Conservation (phyloP, 2,329 filamentous ascomycete species). For the Cladobotryum protrusum region DNA sequence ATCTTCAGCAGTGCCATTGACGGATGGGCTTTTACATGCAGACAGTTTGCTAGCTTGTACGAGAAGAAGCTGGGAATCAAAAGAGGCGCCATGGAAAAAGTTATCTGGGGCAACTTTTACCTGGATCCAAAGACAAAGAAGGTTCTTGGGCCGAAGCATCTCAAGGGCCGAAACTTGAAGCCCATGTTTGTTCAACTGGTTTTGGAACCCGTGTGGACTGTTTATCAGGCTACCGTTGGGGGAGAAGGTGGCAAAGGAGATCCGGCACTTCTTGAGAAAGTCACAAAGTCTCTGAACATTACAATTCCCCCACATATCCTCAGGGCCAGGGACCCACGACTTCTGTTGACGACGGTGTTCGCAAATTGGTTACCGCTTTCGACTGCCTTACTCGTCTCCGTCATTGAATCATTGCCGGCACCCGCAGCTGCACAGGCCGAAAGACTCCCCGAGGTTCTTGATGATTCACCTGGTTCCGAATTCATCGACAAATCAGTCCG, state of each 20-base stretch:
- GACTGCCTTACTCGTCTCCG: constrained; percentile 85
- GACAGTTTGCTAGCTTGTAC: constrained; percentile 88
- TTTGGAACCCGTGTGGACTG: constrained; percentile 91
- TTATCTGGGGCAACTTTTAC: constrained; percentile 95
- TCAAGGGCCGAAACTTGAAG: constrained; percentile 86
- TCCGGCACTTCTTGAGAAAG: constrained; percentile 77
- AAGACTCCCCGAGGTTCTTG: constrained; percentile 71
- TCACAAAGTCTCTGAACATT: constrained; percentile 84
- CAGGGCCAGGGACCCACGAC: constrained; percentile 74
- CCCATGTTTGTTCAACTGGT: constrained; percentile 98
- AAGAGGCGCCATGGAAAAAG: constrained; percentile 78
- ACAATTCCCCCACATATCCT: constrained; percentile 78
- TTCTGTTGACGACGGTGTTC: constrained; percentile 82
- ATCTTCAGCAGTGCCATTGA: constrained; percentile 97
- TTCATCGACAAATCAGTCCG: constrained; percentile 63
- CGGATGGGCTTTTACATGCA: constrained; percentile 97
- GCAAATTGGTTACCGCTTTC: constrained; percentile 87
- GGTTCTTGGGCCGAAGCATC: constrained; percentile 80
- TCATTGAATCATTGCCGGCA: constrained; percentile 86
- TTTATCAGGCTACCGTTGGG: constrained; percentile 84
- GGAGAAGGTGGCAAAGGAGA: constrained; percentile 80
- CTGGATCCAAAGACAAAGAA: constrained; percentile 96
- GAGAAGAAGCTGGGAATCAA: constrained; percentile 98
- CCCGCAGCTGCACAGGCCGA: constrained; percentile 73
- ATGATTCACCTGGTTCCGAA: constrained; percentile 69